These are phyloP conservation scores for Peribolospora kevripleyi DNA, from an alignment of 768 basidiomycete species.

Conservation along the genomic window DNA sequence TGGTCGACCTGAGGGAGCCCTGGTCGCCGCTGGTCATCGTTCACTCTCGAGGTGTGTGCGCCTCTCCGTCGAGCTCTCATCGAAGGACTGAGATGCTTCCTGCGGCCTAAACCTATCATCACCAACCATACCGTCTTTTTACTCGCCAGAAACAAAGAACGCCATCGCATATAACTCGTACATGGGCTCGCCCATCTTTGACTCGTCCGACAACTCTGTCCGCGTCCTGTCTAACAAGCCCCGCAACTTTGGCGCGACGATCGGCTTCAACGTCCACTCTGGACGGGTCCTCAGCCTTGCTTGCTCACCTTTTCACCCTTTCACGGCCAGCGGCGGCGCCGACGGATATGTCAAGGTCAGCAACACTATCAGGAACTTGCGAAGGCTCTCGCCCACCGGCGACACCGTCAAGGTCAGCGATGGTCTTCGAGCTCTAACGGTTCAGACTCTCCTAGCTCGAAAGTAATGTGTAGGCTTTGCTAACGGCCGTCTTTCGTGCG, in stretches of 20 bases:
- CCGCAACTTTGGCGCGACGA: conserved; percentile 42
- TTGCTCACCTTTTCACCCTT: conserved; percentile 66
- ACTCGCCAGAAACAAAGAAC: conserved; percentile 39
- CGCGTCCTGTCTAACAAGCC: conserved; percentile 51
- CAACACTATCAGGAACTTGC: conserved; percentile 6
- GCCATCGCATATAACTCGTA: conserved; percentile 42
- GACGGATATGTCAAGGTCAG: conserved; percentile 36
- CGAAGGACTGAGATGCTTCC: too few species aligned
- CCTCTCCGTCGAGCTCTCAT: neutral
- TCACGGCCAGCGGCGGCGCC: conserved; percentile 52
- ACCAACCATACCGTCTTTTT: neutral
- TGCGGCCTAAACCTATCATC: neutral
- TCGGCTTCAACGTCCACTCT: neutral
- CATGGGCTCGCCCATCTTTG: conserved; percentile 43
- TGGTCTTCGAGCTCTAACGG: neutral
- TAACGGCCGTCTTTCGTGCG: neutral
- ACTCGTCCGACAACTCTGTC: conserved; percentile 58
- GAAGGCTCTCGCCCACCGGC: neutral
- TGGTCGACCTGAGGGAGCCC: conserved; percentile 51
- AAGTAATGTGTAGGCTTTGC: conserved; percentile 6
- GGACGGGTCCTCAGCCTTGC: conserved; percentile 23
- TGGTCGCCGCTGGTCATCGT: neutral
- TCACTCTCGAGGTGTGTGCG: conserved; percentile 10
- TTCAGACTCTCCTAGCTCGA: conserved; percentile 1
- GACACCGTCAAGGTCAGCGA: neutral